phyloP scores from a whole-genome alignment of 306 rosid genomes.

The Dryas alaskensis region DNA sequence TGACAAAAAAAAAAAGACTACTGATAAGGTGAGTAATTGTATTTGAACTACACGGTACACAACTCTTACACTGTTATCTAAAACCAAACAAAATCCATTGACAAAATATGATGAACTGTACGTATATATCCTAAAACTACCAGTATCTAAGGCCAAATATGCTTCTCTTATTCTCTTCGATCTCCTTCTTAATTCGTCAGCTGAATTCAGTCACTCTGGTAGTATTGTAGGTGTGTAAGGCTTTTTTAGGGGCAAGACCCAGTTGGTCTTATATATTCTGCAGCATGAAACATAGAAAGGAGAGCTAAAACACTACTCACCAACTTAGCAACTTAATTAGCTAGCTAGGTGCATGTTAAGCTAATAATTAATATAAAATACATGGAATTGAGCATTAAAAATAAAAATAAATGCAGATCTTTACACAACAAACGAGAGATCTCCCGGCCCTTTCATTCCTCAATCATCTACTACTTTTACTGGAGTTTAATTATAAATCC shows the following conservation, averaged over 20 bases:
- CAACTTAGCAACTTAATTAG: background rate
- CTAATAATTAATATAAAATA: conserved; percentile 23
- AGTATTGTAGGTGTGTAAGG: too few relatives aligned
- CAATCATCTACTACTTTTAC: conserved; percentile 65
- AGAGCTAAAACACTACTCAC: conserved; percentile 44
- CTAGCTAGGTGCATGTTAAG: conserved; percentile 36
- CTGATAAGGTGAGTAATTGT: too few relatives aligned
- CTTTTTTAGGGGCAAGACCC: background rate
- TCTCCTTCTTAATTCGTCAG: too few relatives aligned
- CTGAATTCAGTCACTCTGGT: too few relatives aligned
- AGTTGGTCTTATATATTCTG: background rate
- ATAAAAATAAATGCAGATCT: conserved; percentile 39
- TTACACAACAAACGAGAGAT: conserved; percentile 49
- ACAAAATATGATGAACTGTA: too few relatives aligned
- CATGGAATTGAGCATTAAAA: conserved; percentile 20
- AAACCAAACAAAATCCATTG: too few relatives aligned
- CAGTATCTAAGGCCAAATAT: too few relatives aligned
- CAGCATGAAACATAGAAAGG: conserved; percentile 44
- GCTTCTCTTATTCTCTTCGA: too few relatives aligned
- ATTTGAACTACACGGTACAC: too few relatives aligned
- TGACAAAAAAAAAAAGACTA: too few relatives aligned
- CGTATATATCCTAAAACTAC: too few relatives aligned
- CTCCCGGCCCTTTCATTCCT: conserved; percentile 53
- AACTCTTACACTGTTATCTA: too few relatives aligned
- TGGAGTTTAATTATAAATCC: conserved; percentile 29